A percentile compares a stretch with the other conserved stretches of the same genome.
Evolutionary conservation across 192 early-diverging fungal species (phyloP).

Genomic region (Backusella mclennaniae): DNA sequence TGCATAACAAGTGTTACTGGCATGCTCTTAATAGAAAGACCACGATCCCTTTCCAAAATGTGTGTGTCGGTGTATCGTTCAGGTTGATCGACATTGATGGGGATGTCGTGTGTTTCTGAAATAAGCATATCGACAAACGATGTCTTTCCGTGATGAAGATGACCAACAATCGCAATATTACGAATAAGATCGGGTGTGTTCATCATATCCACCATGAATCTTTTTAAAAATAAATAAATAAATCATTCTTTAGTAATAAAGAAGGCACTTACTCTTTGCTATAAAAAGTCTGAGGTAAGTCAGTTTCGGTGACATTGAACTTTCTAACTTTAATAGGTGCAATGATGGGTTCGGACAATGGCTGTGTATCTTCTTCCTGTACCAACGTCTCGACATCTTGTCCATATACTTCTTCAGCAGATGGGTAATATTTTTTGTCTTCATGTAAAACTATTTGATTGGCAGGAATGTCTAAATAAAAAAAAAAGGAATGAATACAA

Average conservation of each 20-base stretch:
- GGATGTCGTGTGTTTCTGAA: constrained; percentile 76
- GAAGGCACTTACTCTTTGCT: constrained; percentile 73
- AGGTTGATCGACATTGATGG: constrained; percentile 49
- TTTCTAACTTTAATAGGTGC: constrained; percentile 86
- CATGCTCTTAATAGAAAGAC: constrained; percentile 90
- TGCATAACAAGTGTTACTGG: constrained; percentile 91
- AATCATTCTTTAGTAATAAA: neutral
- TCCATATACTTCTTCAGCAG: constrained; percentile 96
- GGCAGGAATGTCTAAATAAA: constrained; percentile 48
- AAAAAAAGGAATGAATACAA: neutral
- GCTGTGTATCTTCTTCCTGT: constrained; percentile 98
- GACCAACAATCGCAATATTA: constrained; percentile 90
- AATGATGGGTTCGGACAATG: constrained; percentile 91
- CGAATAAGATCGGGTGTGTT: constrained; percentile 78
- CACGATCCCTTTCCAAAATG: constrained; percentile 84
- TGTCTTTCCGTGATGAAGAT: constrained; percentile 98
- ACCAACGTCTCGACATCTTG: constrained; percentile 92
- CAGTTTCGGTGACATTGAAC: constrained; percentile 82
- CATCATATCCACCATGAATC: constrained; percentile 80
- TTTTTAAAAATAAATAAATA: constrained; percentile 14
- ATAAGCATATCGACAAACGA: constrained; percentile 93
- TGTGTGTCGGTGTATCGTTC: constrained; percentile 93
- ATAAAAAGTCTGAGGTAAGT: constrained; percentile 81
- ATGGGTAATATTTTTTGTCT: constrained; percentile 98
- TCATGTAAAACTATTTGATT: constrained; percentile 94